phyloP scores from a whole-genome alignment of 345 rosid genomes.

The Nasturtium officinale region DNA sequence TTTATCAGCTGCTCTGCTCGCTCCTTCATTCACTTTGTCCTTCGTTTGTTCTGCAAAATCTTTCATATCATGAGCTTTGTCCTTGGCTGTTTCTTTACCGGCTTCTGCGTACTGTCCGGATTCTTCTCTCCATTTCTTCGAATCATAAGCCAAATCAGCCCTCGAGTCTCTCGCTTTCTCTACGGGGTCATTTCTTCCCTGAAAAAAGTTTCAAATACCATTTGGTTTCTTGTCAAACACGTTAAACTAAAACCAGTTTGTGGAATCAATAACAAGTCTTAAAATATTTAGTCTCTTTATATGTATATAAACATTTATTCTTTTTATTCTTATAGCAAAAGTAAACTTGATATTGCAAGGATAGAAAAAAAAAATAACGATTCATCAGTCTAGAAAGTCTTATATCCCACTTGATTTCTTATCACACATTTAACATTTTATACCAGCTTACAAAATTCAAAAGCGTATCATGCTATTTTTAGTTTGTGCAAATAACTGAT shows the following conservation, averaged over 20 bases:
- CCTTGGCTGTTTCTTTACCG: slow-evolving; percentile 26
- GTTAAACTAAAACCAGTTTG: not conserved
- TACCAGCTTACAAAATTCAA: not conserved
- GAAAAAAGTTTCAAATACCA: not conserved
- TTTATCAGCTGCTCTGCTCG: slow-evolving; percentile 11
- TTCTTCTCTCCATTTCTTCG: slow-evolving; percentile 44
- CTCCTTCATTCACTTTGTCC: slow-evolving; percentile 4
- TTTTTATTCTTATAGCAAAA: not conserved
- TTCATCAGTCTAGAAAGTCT: not conserved
- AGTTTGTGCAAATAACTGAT: too few relatives aligned
- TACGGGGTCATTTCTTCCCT: slow-evolving; percentile 42
- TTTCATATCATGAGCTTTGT: slow-evolving; percentile 4
- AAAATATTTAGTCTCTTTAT: not conserved
- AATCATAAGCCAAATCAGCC: slow-evolving; percentile 43
- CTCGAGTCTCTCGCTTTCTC: slow-evolving; percentile 43
- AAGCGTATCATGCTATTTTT: not conserved
- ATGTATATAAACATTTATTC: not conserved
- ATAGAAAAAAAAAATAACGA: not conserved
- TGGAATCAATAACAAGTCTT: not conserved
- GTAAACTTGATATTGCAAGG: not conserved
- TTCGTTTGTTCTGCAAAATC: slow-evolving; percentile 1
- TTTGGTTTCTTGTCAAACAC: not conserved
- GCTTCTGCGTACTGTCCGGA: slow-evolving; percentile 36
- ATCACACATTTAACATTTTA: not conserved
- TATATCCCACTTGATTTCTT: not conserved